phyloP scores from a whole-genome alignment of 345 rosid species.

The Boechera retrofracta region DNA sequence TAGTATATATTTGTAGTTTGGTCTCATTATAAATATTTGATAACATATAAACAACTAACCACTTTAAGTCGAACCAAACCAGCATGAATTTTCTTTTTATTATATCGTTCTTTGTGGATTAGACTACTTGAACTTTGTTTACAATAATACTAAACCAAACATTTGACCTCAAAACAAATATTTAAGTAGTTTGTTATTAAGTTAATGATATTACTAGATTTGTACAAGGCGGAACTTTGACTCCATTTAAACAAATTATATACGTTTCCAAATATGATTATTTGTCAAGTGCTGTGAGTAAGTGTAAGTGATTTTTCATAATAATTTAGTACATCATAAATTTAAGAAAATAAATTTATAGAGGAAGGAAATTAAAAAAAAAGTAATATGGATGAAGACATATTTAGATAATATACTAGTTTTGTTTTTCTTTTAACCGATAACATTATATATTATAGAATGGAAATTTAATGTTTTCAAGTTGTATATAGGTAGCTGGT shows the following conservation, averaged over 20 bases:
- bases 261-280: slow-evolving; percentile 1
- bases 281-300: not conserved
- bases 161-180: not conserved
- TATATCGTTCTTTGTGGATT: not conserved
- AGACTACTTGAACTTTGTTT: not conserved
- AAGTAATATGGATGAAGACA: not conserved
- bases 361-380: not conserved
- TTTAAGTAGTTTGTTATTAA: not conserved
- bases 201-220: slow-evolving; percentile 21
- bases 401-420: not conserved
- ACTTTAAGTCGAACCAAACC: not conserved
- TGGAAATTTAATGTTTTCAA: too few relatives aligned
- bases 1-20: not conserved
- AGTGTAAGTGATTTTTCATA: not conserved
- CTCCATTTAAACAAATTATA: not conserved
- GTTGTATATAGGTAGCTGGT: too few relatives aligned
- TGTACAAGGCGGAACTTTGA: slow-evolving; percentile 9
- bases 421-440: too few relatives aligned
- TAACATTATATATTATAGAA: too few relatives aligned
- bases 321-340: not conserved
- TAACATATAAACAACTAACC: not conserved
- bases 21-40: too few relatives aligned
- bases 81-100: not conserved
- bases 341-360: not conserved
- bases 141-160: not conserved